Conservation (phyloP, 352 stramenopile genomes). For the Lagenidium giganteum region DNA sequence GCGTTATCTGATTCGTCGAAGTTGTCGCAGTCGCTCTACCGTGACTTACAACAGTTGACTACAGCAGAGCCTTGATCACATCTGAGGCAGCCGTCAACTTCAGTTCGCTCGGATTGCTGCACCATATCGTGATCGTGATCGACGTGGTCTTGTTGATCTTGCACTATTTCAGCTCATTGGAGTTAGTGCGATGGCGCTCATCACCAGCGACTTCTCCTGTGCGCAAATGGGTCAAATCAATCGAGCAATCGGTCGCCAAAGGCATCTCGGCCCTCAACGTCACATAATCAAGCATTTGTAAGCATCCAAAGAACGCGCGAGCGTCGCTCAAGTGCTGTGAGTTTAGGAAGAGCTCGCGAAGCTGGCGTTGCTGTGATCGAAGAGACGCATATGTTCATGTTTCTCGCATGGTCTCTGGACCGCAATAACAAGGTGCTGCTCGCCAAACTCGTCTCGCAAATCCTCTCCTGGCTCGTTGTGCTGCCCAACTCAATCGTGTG, state of each 20-base stretch:
- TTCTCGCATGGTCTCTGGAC: constrained; percentile 25
- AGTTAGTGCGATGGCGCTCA: constrained; percentile 10
- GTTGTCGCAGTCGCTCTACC: too few relatives aligned
- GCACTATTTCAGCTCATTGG: background rate
- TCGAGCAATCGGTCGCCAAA: too few relatives aligned
- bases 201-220: too few relatives aligned
- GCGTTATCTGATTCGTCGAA: too few relatives aligned
- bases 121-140: constrained; percentile 7
- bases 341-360: too few relatives aligned
- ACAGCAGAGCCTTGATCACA: too few relatives aligned
- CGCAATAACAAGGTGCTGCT: constrained; percentile 11
- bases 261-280: too few relatives aligned
- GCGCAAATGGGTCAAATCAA: too few relatives aligned
- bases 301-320: too few relatives aligned
- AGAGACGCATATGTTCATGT: constrained; percentile 22
- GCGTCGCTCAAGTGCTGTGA: too few relatives aligned
- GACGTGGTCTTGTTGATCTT: constrained; percentile 7
- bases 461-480: constrained; percentile 13
- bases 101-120: constrained; percentile 9
- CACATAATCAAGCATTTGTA: too few relatives aligned
- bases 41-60: too few relatives aligned
- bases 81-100: constrained; percentile 11
- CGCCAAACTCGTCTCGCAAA: constrained; percentile 9
- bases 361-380: constrained; percentile 2
- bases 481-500: constrained; percentile 8